phyloP scores from a whole-genome alignment of 228 moss, liverwort and hornwort species.

The Sphagnum magellanicum region DNA sequence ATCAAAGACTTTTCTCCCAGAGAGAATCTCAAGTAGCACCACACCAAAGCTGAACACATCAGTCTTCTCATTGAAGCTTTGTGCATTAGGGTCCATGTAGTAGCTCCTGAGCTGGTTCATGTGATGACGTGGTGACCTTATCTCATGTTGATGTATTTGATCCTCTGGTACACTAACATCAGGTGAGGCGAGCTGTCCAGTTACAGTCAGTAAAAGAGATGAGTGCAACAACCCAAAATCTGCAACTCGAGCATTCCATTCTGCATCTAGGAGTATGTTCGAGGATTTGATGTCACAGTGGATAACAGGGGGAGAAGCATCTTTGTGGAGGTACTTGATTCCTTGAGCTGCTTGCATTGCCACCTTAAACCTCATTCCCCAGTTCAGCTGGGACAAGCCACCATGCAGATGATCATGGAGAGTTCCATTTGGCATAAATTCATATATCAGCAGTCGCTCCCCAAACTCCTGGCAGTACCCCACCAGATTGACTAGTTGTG shows the following conservation, averaged over 20 bases:
- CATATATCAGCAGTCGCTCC: constrained; percentile 55
- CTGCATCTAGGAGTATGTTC: constrained; percentile 49
- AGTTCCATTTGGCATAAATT: constrained; percentile 64
- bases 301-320: constrained; percentile 46
- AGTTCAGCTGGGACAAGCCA: constrained; percentile 40
- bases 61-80: constrained; percentile 51
- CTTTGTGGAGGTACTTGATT: constrained; percentile 54
- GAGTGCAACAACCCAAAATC: constrained; percentile 49
- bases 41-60: constrained; percentile 72
- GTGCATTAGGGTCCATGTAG: constrained; percentile 46
- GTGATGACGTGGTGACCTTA: constrained; percentile 21
- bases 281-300: constrained; percentile 68
- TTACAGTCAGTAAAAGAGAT: not conserved
- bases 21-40: constrained; percentile 53
- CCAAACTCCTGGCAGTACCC: constrained; percentile 74
- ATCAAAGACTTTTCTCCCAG: constrained; percentile 47
- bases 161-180: constrained; percentile 18
- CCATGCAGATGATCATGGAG: constrained; percentile 66
- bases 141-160: constrained; percentile 7
- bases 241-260: constrained; percentile 67
- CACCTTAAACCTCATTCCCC: constrained; percentile 46
- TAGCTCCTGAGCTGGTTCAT: constrained; percentile 22
- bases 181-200: not conserved
- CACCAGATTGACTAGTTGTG: constrained; percentile 61
- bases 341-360: constrained; percentile 54